Evolutionary conservation across 2,329 filamentous ascomycete species (phyloP).

Genomic region (Fusarium sp.): DNA sequence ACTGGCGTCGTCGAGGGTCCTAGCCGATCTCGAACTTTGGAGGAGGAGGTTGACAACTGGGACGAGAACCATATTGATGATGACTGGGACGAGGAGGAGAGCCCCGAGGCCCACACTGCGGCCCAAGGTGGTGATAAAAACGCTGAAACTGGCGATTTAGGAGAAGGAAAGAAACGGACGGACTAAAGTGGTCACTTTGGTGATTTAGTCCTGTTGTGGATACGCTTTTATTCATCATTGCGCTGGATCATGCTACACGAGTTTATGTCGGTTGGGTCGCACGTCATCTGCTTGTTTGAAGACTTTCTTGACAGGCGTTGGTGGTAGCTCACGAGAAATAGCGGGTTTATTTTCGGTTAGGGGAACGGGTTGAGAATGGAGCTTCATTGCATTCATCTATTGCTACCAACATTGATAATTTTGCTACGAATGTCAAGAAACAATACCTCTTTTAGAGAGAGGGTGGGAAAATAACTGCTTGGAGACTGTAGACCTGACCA

Average conservation of each 20-base stretch:
- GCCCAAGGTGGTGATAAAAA: slow-evolving; percentile 31
- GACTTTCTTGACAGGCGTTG: not conserved
- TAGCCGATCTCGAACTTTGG: slow-evolving; percentile 59
- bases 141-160: slow-evolving; percentile 41
- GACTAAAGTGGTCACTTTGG: slow-evolving; percentile 38
- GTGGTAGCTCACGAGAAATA: not conserved
- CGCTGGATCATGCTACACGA: slow-evolving; percentile 18
- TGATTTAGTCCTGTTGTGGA: not conserved
- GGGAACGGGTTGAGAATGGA: not conserved
- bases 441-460: not conserved
- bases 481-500: not conserved
- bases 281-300: not conserved
- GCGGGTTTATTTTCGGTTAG: not conserved
- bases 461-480: not conserved
- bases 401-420: not conserved
- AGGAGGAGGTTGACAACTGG: slow-evolving; percentile 92
- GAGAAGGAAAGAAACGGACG: slow-evolving; percentile 47
- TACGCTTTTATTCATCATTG: slow-evolving; percentile 6
- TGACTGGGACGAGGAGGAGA: slow-evolving; percentile 66
- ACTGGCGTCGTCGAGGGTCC: slow-evolving; percentile 65
- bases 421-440: not conserved
- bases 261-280: slow-evolving; percentile 8
- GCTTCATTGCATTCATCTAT: not conserved
- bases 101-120: slow-evolving; percentile 33
- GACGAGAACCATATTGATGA: slow-evolving; percentile 80